phyloP scores from a whole-genome alignment of 2,329 filamentous ascomycete species.

The Ascosphaera pollenicola region DNA sequence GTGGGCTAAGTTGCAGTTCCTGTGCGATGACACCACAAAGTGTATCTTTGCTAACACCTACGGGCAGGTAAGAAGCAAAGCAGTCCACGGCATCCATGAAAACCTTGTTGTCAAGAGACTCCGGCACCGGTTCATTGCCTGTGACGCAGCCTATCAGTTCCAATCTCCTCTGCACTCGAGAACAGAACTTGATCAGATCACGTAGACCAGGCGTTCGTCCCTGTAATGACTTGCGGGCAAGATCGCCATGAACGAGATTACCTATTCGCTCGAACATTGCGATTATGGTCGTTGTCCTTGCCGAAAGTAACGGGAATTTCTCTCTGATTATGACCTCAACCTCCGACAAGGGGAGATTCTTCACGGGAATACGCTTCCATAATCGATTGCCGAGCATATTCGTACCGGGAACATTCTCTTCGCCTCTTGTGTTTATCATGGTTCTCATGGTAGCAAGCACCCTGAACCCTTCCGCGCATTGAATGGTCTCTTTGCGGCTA shows the following conservation, averaged over 20 bases:
- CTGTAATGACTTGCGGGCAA: constrained; percentile 17
- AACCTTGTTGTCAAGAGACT: constrained; percentile 55
- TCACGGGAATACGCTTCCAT: constrained; percentile 58
- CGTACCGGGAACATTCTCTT: constrained; percentile 44
- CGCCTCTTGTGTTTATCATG: constrained; percentile 38
- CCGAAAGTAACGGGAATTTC: constrained; percentile 42
- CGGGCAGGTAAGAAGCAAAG: constrained; percentile 55
- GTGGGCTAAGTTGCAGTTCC: constrained; percentile 67
- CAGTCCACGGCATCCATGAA: constrained; percentile 89
- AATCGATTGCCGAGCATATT: constrained; percentile 63
- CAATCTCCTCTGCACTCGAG: constrained; percentile 47
- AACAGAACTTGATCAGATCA: constrained; percentile 84
- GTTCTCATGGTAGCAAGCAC: constrained; percentile 84
- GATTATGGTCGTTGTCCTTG: constrained; percentile 31
- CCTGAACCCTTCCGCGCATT: constrained; percentile 64
- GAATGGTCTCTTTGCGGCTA: constrained; percentile 65
- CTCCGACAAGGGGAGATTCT: constrained; percentile 44
- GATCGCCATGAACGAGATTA: constrained; percentile 16
- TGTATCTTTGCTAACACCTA: constrained; percentile 22
- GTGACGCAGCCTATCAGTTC: constrained; percentile 34
- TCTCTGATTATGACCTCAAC: constrained; percentile 50
- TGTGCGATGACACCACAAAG: constrained; percentile 50
- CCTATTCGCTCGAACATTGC: constrained; percentile 29
- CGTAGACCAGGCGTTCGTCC: constrained; percentile 42
- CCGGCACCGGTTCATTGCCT: constrained; percentile 47